These are phyloP conservation scores for Daldinia sp. DNA, from an alignment of 2,329 filamentous ascomycete species.

Conservation along the genomic window DNA sequence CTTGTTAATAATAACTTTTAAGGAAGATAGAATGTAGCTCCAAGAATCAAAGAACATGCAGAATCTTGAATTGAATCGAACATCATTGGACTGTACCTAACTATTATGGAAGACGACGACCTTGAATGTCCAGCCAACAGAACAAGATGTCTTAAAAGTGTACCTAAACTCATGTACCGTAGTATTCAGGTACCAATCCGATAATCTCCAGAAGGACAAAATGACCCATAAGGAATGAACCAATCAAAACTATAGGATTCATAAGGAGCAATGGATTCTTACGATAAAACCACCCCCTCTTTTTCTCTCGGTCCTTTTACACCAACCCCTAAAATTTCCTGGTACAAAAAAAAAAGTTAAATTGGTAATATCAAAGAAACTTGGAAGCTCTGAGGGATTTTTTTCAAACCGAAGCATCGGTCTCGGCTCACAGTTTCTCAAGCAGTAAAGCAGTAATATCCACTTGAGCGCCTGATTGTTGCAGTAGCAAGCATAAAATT, in stretches of 20 bases:
- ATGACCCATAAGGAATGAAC: slow-evolving; percentile 16
- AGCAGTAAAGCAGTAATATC: slow-evolving; percentile 2
- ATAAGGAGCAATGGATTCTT: slow-evolving; percentile 28
- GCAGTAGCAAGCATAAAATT: slow-evolving; percentile 16
- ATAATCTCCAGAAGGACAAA: slow-evolving; percentile 33
- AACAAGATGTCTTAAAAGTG: neutral
- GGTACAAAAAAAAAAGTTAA: slow-evolving; percentile 26
- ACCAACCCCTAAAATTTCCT: slow-evolving; percentile 22
- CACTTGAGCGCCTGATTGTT: slow-evolving; percentile 24
- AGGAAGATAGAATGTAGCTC: neutral
- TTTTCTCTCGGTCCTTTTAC: slow-evolving; percentile 6
- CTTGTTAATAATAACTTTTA: neutral
- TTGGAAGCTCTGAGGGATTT: slow-evolving; percentile 42
- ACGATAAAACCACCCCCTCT: slow-evolving; percentile 25
- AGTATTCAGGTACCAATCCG: slow-evolving; percentile 29
- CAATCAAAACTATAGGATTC: slow-evolving; percentile 32
- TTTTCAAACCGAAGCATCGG: slow-evolving; percentile 23
- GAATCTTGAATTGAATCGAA: slow-evolving; percentile 12
- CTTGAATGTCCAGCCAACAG: neutral
- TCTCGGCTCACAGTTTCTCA: slow-evolving; percentile 23
- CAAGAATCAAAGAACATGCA: neutral
- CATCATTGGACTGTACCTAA: neutral
- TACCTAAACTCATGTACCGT: neutral
- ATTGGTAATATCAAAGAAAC: slow-evolving; percentile 33
- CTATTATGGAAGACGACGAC: too few relatives aligned